Base-by-base conservation (phyloP, 352 stramenopile genomes). In the Thraustotheca clavata region DNA sequence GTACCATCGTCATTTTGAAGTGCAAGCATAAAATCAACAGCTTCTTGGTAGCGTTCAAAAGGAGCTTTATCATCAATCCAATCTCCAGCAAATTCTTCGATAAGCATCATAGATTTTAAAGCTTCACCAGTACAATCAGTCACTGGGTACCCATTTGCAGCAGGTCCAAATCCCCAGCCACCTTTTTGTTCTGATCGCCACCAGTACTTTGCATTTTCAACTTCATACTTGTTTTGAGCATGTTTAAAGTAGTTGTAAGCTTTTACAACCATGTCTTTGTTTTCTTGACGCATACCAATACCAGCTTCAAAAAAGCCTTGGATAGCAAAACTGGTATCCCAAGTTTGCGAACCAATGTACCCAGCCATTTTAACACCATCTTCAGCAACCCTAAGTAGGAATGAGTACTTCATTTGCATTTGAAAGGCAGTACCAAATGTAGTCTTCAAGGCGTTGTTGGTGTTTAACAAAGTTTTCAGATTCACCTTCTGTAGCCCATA, bases 341-440 rank as follows among this genome's bases (percentile, higher is more conserved):
- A 97, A 60, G 87, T 60, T 18, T 68, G 35, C 38, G 70, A 87
- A 11, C 90, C 90, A 63, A 96, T 96, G 75, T 97, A 97, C 34
- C 90, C 90, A 32, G 79, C 67, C 88, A 97, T 96, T 76, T 96
- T 97, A 73, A 97, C 82, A 16, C 90, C 90, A 76, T 97, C 90
- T 76, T 97, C 90, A 8, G 88, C 88, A 33, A 97, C 71, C 54
- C 54, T 62, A 49, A 33, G 33, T 8, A 52, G 33, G 16, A 52
- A 8, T 18, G 16, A 52, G 8, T 8, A 22, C 8, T n/a, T n/a
- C n/a, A n/a, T n/a, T n/a, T n/a, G n/a, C n/a, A n/a, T 41, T 41
- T 12, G 27, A 38, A 59, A 2, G 2, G 46, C 46, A 59, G 31
- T 47, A 60, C 88, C 88, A 97, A 11, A 97, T 67, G 71, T 97